Conservation (phyloP, 345 rosid species). For the Populus ilicifolia region DNA sequence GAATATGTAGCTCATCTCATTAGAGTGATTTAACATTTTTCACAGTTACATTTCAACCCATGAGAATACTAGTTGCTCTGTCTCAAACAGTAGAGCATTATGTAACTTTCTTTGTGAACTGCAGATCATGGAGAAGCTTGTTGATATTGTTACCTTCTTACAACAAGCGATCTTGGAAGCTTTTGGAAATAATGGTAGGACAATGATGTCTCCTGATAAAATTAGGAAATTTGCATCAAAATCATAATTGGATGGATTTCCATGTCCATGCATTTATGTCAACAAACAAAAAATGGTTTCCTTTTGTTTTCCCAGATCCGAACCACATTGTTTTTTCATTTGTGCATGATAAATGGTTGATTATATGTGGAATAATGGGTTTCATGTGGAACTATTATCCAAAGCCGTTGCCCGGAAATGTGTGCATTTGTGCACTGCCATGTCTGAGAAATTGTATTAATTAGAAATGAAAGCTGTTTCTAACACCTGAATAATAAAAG, state of each 20-base stretch:
- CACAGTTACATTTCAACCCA: background rate
- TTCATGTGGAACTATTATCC: background rate
- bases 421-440: background rate
- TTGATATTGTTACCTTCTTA: conserved; percentile 54
- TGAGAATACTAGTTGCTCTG: background rate
- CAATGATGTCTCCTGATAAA: background rate
- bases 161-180: conserved; percentile 63
- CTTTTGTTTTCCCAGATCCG: background rate
- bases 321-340: background rate
- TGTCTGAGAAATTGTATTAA: background rate
- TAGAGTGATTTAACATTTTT: background rate
- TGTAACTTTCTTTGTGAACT: conserved; percentile 3
- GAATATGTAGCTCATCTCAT: background rate
- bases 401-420: background rate
- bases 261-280: background rate
- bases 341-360: background rate
- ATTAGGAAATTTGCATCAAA: background rate
- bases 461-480: background rate
- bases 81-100: background rate
- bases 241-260: background rate
- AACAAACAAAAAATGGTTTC: background rate
- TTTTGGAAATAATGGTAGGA: conserved; percentile 63
- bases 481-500: background rate
- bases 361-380: background rate
- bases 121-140: conserved; percentile 73